Evolutionary conservation across 2,329 filamentous ascomycete genomes (phyloP), one percentile per base, ranked within the genome.

Genomic region (Cryoendolithus antarcticus): DNA sequence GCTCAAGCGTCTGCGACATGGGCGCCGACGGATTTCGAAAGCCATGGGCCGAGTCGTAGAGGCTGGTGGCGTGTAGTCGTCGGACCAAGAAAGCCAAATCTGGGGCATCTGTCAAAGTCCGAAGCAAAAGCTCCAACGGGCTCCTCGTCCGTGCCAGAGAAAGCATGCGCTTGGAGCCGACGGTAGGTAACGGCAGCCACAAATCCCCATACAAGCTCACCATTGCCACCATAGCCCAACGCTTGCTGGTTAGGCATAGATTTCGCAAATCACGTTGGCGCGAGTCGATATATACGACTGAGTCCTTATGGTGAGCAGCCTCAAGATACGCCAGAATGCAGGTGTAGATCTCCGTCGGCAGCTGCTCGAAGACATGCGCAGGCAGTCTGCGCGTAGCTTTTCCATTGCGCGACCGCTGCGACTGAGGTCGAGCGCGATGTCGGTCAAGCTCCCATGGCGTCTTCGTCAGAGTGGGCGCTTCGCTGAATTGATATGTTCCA

Each of bases 261-360:
- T 65, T 64, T 45, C 65, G 62, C 12, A 77, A 53, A 50, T 77
- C 73, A 40, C 63, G 62, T 45, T 74, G 61, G 44, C 70, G 72
- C 48, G 72, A 75, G 38, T 68, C 66, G 33, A 66, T 58, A 51
- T 73, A 75, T 28, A 67, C 61, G 13, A 51, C 48, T 3, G 46
- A 27, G 9, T 42, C 30, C 47, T 46, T 34, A 7, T 45, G 47
- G 47, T 75, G 66, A 19, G 70, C 47, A 6, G 53, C 48, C 39
- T 70, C 62, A 30, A 77, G 50, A 40, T 73, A 67, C 28, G 62
- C 56, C 9, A 75, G 45, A 30, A 77, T 71, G 41, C 64, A 70
- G 40, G 72, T 66, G 45, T 74, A 74, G 4, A 76, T 66, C 43
- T 72, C 67, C 34, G 62, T 56, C 0, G 74, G 72, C 5, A 77